Evolutionary conservation across 2,329 filamentous ascomycete species (phyloP).

Genomic region (Ceratocystis ficicola): DNA sequence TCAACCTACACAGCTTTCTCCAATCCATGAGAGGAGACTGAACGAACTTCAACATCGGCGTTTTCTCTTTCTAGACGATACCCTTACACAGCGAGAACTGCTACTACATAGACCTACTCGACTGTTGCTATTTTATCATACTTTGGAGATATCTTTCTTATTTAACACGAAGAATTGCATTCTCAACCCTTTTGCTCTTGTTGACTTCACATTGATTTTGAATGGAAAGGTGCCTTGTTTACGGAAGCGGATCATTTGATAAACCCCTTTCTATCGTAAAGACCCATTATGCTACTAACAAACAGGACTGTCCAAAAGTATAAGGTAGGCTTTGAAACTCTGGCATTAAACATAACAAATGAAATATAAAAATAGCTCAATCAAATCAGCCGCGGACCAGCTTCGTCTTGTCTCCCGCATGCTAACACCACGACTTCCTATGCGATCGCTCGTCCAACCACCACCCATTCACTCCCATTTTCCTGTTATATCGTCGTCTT

Average conservation of each 20-base stretch:
- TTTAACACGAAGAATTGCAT: slow-evolving; percentile 9
- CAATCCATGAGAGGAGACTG: slow-evolving; percentile 30
- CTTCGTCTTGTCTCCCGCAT: no score
- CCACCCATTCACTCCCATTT: neutral
- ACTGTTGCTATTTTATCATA: slow-evolving; percentile 12
- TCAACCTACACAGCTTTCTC: slow-evolving; percentile 17
- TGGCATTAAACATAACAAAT: neutral
- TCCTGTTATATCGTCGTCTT: neutral
- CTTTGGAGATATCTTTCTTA: slow-evolving; percentile 10
- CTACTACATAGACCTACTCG: slow-evolving; percentile 3
- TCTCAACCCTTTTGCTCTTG: neutral
- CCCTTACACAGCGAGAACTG: slow-evolving; percentile 6
- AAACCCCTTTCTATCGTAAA: no score
- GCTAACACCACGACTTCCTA: no score
- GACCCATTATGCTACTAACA: no score
- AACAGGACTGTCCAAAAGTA: no score
- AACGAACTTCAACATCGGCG: slow-evolving; percentile 38
- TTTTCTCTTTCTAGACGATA: slow-evolving; percentile 35
- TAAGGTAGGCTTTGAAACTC: neutral
- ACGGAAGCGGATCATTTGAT: no score
- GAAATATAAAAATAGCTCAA: neutral
- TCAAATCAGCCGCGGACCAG: no score
- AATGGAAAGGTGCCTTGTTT: neutral
- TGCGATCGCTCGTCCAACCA: no score
- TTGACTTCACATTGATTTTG: neutral